phyloP scores from a whole-genome alignment of 768 basidiomycete species.

The Chlorophyllum brunneum region DNA sequence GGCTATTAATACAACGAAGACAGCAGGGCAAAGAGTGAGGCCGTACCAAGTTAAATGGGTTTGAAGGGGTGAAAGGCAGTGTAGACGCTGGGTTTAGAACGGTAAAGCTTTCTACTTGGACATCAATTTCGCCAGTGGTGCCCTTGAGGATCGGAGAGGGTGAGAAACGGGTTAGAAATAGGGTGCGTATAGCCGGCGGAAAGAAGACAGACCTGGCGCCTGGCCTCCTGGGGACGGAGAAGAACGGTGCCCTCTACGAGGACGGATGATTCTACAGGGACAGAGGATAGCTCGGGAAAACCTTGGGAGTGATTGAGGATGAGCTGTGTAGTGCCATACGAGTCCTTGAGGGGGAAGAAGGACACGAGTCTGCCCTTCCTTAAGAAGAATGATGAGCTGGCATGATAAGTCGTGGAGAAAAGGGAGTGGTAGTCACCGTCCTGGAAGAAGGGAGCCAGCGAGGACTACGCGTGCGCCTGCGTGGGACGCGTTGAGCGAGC shows the following conservation, averaged over 20 bases:
- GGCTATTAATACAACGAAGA: conserved; percentile 12
- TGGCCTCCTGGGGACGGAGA: conserved; percentile 56
- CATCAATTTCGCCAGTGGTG: conserved; percentile 74
- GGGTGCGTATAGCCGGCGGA: conserved; percentile 10
- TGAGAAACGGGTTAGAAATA: conserved; percentile 15
- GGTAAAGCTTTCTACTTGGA: conserved; percentile 64
- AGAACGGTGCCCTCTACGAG: conserved; percentile 72
- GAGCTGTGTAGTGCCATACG: conserved; percentile 75
- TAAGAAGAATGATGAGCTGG: conserved; percentile 32
- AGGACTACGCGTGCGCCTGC: conserved; percentile 62
- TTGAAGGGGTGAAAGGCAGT: conserved; percentile 86
- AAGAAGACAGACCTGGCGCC: conserved; percentile 49
- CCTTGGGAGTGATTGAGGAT: conserved; percentile 49
- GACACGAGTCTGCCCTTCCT: conserved; percentile 73
- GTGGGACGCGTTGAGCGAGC: conserved; percentile 46
- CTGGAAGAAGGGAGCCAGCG: conserved; percentile 78
- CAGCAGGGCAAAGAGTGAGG: conserved; percentile 13
- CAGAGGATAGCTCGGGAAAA: conserved; percentile 20
- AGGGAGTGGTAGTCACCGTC: conserved; percentile 55
- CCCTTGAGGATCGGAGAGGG: conserved; percentile 35
- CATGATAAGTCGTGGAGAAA: conserved; percentile 28
- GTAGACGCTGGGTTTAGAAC: conserved; percentile 77
- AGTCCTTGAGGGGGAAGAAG: conserved; percentile 85
- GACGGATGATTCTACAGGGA: conserved; percentile 78
- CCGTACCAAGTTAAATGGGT: conserved; percentile 70